phyloP scores from a whole-genome alignment of 352 stramenopile species.

The Pythium volutum region DNA sequence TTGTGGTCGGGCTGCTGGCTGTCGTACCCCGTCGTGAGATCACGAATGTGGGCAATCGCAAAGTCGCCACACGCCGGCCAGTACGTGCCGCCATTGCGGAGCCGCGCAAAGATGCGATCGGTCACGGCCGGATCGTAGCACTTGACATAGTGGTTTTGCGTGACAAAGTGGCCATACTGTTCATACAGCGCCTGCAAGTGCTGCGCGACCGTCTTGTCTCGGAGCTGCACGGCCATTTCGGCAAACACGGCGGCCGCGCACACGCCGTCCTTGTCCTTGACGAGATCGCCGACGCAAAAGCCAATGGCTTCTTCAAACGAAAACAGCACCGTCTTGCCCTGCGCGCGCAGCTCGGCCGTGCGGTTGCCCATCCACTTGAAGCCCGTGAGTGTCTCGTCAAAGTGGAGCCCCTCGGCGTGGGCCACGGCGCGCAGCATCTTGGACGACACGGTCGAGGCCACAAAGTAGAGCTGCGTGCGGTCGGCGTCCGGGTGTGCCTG shows the following conservation, averaged over 20 bases:
- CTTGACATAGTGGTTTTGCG: conserved; percentile 97
- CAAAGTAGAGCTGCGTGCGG: conserved; percentile 80
- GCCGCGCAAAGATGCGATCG: conserved; percentile 87
- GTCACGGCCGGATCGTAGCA: conserved; percentile 90
- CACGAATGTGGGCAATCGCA: conserved; percentile 73
- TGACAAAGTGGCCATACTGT: conserved; percentile 96
- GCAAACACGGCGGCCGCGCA: conserved; percentile 88
- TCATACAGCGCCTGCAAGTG: conserved; percentile 88
- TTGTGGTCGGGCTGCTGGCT: conserved; percentile 84
- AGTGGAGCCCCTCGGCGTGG: conserved; percentile 90
- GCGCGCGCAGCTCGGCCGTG: conserved; percentile 63
- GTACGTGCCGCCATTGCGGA: conserved; percentile 90
- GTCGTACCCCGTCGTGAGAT: conserved; percentile 89
- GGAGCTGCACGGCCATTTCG: conserved; percentile 86
- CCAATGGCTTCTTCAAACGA: conserved; percentile 99
- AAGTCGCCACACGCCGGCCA: conserved; percentile 83
- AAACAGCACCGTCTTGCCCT: conserved; percentile 94
- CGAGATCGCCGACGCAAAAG: conserved; percentile 95
- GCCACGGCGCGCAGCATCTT: conserved; percentile 95
- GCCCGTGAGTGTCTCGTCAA: conserved; percentile 97
- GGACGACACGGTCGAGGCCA: conserved; percentile 95
- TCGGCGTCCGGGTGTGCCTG: conserved; percentile 51
- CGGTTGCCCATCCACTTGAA: conserved; percentile 99
- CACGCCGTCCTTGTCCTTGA: conserved; percentile 99
- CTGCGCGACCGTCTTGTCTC: conserved; percentile 55